Conservation (phyloP, 768 basidiomycete genomes). For the Dictyophora rubrovolvata region DNA sequence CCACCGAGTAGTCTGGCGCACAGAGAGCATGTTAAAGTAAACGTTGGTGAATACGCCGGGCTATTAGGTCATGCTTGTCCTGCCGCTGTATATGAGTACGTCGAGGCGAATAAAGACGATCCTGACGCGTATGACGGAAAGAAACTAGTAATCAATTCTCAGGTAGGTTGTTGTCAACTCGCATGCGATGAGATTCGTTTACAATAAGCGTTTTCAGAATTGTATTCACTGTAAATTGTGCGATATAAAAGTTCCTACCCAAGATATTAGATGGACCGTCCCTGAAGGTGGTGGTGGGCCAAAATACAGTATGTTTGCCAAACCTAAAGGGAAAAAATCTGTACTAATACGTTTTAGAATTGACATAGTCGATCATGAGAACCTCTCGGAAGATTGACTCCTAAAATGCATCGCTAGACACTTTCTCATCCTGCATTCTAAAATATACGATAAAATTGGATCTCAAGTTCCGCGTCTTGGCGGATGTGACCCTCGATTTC, state of each 20-base stretch:
- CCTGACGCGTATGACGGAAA: conserved; percentile 55
- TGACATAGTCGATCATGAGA: too few species aligned
- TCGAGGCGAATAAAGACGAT: conserved; percentile 43
- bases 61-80: conserved; percentile 86
- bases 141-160: conserved; percentile 92
- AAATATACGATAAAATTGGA: too few species aligned
- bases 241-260: conserved; percentile 91
- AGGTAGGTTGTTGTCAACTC: conserved; percentile 39
- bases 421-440: too few species aligned
- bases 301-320: conserved; percentile 66
- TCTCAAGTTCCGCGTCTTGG: too few species aligned
- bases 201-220: conserved; percentile 42
- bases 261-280: conserved; percentile 95
- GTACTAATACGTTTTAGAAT: too few species aligned
- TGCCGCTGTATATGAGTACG: conserved; percentile 95
- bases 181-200: not conserved
- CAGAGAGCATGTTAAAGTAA: conserved; percentile 60
- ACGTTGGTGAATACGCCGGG: conserved; percentile 75
- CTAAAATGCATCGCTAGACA: too few species aligned
- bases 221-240: conserved; percentile 94
- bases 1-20: conserved; percentile 39
- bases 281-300: conserved; percentile 96
- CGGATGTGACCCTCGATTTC: too few species aligned
- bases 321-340: too few species aligned
- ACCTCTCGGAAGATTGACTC: too few species aligned